These are phyloP conservation scores for Amylocystis lapponica DNA, from an alignment of 768 basidiomycete genomes.

Conservation along the genomic window DNA sequence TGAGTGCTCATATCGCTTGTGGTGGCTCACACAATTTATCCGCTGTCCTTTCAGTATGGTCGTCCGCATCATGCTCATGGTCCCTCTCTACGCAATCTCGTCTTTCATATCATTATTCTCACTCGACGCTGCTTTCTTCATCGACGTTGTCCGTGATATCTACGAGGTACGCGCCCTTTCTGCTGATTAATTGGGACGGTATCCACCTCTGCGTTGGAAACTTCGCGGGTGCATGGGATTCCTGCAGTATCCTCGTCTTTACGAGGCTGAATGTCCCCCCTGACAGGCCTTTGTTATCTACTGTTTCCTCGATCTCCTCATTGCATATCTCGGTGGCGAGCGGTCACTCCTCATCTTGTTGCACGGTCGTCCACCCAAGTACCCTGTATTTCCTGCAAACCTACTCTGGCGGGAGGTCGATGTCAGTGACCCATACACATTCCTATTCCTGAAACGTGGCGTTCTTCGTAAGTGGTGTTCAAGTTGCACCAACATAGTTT, in stretches of 20 bases:
- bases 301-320: conserved; percentile 80
- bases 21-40: neutral
- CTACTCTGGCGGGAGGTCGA: conserved; percentile 86
- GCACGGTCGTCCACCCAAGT: conserved; percentile 86
- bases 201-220: neutral
- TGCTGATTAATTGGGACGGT: neutral
- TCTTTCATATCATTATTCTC: conserved; percentile 93
- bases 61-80: conserved; percentile 95
- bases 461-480: conserved; percentile 67
- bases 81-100: conserved; percentile 86
- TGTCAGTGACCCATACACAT: conserved; percentile 90
- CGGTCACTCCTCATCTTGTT: conserved; percentile 87
- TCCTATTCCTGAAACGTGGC: conserved; percentile 90
- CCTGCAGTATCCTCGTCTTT: neutral
- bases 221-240: neutral
- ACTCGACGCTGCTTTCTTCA: conserved; percentile 91
- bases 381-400: conserved; percentile 79
- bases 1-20: conserved; percentile 24
- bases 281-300: conserved; percentile 88
- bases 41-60: conserved; percentile 56
- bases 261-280: neutral
- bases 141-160: conserved; percentile 90
- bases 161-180: conserved; percentile 76
- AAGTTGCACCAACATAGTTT: neutral
- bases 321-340: conserved; percentile 88